Conservation (phyloP, 2,329 filamentous ascomycete species). For the Stagonosporopsis rhizophila region DNA sequence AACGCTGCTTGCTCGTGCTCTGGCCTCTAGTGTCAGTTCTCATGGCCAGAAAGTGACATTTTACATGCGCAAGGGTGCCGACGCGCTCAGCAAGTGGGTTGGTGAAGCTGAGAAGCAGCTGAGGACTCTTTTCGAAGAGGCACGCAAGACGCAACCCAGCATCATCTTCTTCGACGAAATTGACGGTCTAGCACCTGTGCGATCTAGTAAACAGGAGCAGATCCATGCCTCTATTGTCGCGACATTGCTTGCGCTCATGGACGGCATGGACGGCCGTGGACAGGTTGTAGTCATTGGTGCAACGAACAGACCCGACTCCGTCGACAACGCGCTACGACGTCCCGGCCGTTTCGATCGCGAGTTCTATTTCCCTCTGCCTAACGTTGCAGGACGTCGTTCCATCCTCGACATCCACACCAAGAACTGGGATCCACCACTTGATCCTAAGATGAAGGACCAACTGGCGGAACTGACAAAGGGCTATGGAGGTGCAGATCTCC, state of each 20-base stretch:
- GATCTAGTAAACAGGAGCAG: constrained; percentile 98
- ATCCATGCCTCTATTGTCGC: constrained; percentile 90
- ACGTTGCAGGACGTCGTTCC: constrained; percentile 76
- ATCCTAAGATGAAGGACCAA: constrained; percentile 78
- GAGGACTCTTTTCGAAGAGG: constrained; percentile 92
- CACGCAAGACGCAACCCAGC: constrained; percentile 91
- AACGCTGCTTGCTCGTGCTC: constrained; percentile 89
- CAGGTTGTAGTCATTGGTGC: constrained; percentile 98
- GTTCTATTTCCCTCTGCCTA: constrained; percentile 95
- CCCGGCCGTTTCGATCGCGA: constrained; percentile 96
- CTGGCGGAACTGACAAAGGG: constrained; percentile 91
- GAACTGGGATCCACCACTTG: constrained; percentile 82
- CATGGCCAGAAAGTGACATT: constrained; percentile 96
- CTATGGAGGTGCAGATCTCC: constrained; percentile 93
- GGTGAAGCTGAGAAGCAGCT: constrained; percentile 97
- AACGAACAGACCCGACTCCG: constrained; percentile 96
- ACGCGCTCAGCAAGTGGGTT: constrained; percentile 98
- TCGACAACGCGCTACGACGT: constrained; percentile 92
- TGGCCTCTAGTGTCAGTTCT: constrained; percentile 88
- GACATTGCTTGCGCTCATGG: constrained; percentile 59
- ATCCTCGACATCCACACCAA: constrained; percentile 96
- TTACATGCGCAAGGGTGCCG: constrained; percentile 98
- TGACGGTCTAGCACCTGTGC: constrained; percentile 91
- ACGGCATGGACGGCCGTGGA: constrained; percentile 60
- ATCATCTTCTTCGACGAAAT: constrained; percentile 99